Conservation (phyloP, 2,329 filamentous ascomycete species). For the Leptodontidium sp. region DNA sequence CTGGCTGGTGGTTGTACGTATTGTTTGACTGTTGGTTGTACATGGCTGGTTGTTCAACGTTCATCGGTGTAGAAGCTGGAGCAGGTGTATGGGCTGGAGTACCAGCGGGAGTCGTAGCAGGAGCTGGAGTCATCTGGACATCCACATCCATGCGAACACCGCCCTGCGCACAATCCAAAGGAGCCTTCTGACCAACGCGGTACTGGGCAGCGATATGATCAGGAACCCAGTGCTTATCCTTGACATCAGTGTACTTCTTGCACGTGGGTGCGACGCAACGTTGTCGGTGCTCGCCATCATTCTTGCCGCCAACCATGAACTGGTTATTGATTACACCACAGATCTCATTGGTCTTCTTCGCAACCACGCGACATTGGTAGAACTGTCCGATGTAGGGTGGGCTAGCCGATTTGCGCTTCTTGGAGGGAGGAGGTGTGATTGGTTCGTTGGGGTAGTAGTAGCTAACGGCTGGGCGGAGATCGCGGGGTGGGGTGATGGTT, state of each 20-base stretch:
- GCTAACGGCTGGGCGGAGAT: background rate
- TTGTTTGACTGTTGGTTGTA: background rate
- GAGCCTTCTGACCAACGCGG: background rate
- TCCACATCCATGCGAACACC: background rate
- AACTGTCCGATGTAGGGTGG: background rate
- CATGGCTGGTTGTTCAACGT: background rate
- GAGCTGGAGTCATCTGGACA: background rate
- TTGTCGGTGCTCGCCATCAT: background rate
- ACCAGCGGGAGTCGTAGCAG: background rate
- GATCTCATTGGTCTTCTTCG: background rate
- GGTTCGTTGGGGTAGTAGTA: background rate
- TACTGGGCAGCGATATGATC: background rate
- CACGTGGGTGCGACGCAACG: background rate
- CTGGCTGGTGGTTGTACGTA: background rate
- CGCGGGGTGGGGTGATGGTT: background rate
- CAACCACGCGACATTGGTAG: slow-evolving; percentile 1
- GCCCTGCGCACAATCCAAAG: background rate
- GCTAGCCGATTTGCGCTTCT: slow-evolving; percentile 1
- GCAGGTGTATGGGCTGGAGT: background rate
- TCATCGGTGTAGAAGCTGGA: background rate
- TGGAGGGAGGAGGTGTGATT: background rate
- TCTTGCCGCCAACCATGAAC: slow-evolving; percentile 1
- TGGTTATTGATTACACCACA: slow-evolving; percentile 13
- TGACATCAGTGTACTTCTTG: slow-evolving; percentile 5
- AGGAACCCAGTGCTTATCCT: background rate